Percentiles rank a stretch among this genome's conserved stretches.
Conservation (phyloP, 192 early-diverging fungal genomes). For the Gigaspora rosea region DNA sequence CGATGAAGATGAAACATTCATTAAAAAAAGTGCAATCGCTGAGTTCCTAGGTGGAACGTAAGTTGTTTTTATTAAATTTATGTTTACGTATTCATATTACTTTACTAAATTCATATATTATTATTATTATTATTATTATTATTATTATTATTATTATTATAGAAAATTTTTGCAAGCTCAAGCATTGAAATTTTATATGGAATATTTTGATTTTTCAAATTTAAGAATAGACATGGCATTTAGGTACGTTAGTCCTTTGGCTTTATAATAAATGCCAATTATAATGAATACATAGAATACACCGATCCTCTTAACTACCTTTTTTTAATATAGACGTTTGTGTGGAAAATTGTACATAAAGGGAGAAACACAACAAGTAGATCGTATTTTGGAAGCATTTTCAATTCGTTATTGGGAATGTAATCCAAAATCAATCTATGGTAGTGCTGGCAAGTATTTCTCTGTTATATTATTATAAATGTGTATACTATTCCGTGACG, state of each 20-base stretch:
- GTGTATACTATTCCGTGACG: background rate
- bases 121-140: background rate
- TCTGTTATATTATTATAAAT: background rate
- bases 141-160: background rate
- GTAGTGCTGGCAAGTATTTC: constrained; percentile 38
- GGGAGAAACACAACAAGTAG: constrained; percentile 92
- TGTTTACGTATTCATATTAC: background rate
- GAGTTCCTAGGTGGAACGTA: constrained; percentile 54
- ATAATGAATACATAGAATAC: background rate
- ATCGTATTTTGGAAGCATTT: constrained; percentile 84
- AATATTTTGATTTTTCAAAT: constrained; percentile 73
- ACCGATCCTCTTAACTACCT: background rate
- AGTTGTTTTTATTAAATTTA: background rate
- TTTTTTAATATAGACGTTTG: constrained; percentile 48
- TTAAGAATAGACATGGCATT: constrained; percentile 79
- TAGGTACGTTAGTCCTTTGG: constrained; percentile 40
- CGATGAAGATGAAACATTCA: constrained; percentile 49
- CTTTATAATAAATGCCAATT: background rate
- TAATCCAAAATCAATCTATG: constrained; percentile 65
- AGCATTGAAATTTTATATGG: constrained; percentile 70
- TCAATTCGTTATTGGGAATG: constrained; percentile 82
- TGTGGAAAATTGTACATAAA: constrained; percentile 79
- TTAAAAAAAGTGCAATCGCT: constrained; percentile 46
- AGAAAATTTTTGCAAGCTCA: constrained; percentile 58
- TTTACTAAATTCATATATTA: background rate